Conservation (phyloP, 2,329 filamentous ascomycete genomes). For the Xylaria sp. region DNA sequence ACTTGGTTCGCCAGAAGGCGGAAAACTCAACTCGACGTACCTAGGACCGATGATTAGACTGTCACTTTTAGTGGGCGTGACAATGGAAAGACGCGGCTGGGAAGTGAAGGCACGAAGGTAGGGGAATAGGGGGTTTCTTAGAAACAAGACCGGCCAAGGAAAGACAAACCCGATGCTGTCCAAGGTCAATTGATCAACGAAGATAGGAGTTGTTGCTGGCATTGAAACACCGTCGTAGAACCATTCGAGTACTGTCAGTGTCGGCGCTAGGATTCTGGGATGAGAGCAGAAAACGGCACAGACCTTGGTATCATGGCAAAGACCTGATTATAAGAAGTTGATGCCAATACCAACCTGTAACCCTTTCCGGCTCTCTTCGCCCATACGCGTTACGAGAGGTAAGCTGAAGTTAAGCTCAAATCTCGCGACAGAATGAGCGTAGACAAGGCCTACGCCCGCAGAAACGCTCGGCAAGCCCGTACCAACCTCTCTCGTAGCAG, state of each 20-base stretch:
- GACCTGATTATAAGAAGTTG: constrained; percentile 70
- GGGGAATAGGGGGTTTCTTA: neutral
- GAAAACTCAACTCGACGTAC: neutral
- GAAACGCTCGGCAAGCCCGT: constrained; percentile 78
- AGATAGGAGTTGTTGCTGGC: neutral
- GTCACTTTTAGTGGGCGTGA: neutral
- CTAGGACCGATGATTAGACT: neutral
- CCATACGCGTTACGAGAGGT: constrained; percentile 72
- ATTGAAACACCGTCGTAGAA: constrained; percentile 1
- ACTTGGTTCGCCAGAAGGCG: neutral
- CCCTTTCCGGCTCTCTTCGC: constrained; percentile 86
- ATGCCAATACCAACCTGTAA: constrained; percentile 94
- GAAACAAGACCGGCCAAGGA: neutral
- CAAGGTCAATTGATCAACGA: neutral
- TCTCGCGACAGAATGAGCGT: constrained; percentile 85
- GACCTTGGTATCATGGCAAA: neutral
- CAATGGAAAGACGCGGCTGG: too few species aligned
- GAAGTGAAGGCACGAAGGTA: neutral
- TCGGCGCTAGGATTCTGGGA: neutral
- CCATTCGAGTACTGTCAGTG: constrained; percentile 4
- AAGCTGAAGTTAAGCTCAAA: constrained; percentile 96
- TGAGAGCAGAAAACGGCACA: neutral
- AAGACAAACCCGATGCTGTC: neutral
- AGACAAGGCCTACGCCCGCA: constrained; percentile 85
- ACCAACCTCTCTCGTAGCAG: constrained; percentile 63